These are phyloP conservation scores for Pseudoturritis turrita DNA, from an alignment of 345 rosid genomes.

Conservation along the genomic window DNA sequence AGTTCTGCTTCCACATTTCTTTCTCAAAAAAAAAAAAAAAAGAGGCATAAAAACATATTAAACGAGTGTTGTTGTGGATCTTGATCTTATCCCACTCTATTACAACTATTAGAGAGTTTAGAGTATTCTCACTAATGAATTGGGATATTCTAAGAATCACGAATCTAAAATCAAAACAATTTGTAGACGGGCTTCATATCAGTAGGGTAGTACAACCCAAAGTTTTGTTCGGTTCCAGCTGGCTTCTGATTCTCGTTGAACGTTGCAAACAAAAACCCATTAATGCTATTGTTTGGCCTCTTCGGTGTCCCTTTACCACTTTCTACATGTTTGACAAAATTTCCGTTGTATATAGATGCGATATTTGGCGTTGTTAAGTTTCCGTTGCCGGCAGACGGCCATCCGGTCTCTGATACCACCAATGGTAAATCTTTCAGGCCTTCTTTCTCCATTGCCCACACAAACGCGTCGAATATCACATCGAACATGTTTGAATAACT, in stretches of 20 bases:
- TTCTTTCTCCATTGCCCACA: constrained; percentile 32
- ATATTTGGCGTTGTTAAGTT: neutral
- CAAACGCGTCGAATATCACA: constrained; percentile 33
- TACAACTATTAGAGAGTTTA: neutral
- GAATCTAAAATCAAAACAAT: neutral
- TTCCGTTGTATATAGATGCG: constrained; percentile 21
- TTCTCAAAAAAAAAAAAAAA: too few species aligned
- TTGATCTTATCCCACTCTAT: constrained; percentile 4
- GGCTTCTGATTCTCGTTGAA: constrained; percentile 27
- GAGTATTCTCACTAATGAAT: neutral
- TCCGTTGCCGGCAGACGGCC: constrained; percentile 41
- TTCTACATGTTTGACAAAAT: constrained; percentile 1
- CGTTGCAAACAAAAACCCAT: constrained; percentile 19
- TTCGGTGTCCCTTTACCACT: constrained; percentile 33
- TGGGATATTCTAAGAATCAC: neutral
- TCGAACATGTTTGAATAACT: constrained; percentile 38
- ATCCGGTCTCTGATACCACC: constrained; percentile 38
- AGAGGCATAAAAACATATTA: too few species aligned
- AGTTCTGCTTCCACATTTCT: neutral
- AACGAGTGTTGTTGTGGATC: neutral
- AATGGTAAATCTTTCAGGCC: neutral
- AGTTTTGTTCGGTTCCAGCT: constrained; percentile 17
- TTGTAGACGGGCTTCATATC: constrained; percentile 19
- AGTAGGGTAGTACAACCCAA: constrained; percentile 21
- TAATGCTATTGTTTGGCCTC: constrained; percentile 11